Evolutionary conservation across 192 early-diverging fungal species (phyloP), one percentile per base, ranked within the genome.

Genomic region (Linnemannia schmuckeri): DNA sequence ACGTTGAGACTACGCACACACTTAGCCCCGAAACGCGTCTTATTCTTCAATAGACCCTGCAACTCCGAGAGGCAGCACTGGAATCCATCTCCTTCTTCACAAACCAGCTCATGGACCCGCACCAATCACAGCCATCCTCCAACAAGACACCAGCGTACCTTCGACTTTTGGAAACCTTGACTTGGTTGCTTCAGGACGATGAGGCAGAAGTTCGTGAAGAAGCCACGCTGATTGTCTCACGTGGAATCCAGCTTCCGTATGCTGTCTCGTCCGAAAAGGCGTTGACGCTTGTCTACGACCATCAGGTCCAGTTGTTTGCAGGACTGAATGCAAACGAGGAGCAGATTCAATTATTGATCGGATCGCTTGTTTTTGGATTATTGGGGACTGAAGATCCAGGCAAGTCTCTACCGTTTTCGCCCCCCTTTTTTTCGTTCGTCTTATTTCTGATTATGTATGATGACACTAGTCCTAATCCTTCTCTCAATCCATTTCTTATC

Each of bases 151-250:
- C 80, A 54, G 81, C 91, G 9, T 75, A 75, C 22, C 77, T 84
- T 30, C 74, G 76, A 41, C 46, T 78, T 10, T 82, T 85, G 52
- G 91, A 90, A 71, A 89, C 92, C 40, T 80, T 93, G 86, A 88
- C 92, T 18, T 85, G 94, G 79, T 83, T 90, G 52, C 77, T 96
- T 72, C 90, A 97, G 79, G 96, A 97, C 89, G 96, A 97, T 76
- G 95, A 97, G 75, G 89, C 89, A 27, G 95, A 95, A 71, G 90
- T 97, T 2, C 92, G 96, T 13, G 88, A 95, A n/a, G 92, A 88
- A 63, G 90, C 90, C 7, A 92, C 96, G 4, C 73, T 72, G 33
- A 92, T 94, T 78, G 94, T 94, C 30, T 93, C 94, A 0, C 77
- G 85, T 68, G 93, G 89, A 0, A 86, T 93, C 44, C 88, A 90